Base-by-base conservation (phyloP, 352 stramenopile species). In the Phytophthora pisi region DNA sequence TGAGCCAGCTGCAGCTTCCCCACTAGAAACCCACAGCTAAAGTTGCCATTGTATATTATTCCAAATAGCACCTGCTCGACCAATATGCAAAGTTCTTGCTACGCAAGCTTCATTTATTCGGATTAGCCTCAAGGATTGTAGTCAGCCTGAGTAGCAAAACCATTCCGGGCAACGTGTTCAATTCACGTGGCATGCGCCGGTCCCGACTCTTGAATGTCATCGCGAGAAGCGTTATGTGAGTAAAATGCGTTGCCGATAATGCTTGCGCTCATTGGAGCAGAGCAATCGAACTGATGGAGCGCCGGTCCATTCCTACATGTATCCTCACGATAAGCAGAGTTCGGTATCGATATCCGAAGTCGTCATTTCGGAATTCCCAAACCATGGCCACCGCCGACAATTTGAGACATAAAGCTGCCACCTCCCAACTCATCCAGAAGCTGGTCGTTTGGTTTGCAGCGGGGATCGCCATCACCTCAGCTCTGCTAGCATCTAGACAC, bases 381-480 rank as follows among this genome's bases (percentile, higher is more conserved):
- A 49, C 2, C 1, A 76, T 68, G 54, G 40, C 5, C 6, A 42
- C 36, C n/a, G 38, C 36, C 38, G 52, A 54, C 45, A 45, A 70
- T 11, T 15, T 50, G 4, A 26, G 45, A 16, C 20, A 38, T 38
- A 50, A 59, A 50, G n/a, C 5, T 20, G 28, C 15, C 5, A 24
- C 36, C 34, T 5, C 45, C 31, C 15, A 68, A 28, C 10, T n/a
- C 11, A 24, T 24, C 8, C 34, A 16, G 8, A 53, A 54, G 5
- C 51, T 55, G 13, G 18, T 84, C 28, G 78, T 64, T 46, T 89
- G 72, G 70, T 56, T 83, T 56, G 74, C 77, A 5, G 46, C 86
- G 30, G 80, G 82, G 24, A 66, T 73, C 57, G 66, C 66, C 31
- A 64, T 84, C 36, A 83, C 69, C 58, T 57, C 77, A 28, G 55